Percentiles rank a stretch among this genome's conserved stretches.
phyloP scores from a whole-genome alignment of 768 basidiomycete species.

The Termitomyces sp. region DNA sequence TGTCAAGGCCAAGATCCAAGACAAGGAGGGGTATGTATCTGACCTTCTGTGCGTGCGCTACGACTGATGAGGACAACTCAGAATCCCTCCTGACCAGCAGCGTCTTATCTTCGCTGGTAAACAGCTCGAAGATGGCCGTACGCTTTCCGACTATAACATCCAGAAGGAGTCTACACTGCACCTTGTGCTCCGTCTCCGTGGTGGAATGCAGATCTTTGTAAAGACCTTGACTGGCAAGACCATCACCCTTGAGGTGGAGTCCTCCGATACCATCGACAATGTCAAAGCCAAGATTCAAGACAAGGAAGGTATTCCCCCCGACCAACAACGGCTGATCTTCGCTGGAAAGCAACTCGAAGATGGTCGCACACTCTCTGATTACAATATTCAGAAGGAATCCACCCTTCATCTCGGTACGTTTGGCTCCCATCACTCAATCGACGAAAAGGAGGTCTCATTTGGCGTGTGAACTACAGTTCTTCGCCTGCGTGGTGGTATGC shows the following conservation, averaged over 20 bases:
- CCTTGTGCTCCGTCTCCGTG: constrained; percentile 5
- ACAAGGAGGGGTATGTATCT: constrained; percentile 5
- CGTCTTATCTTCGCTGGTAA: constrained; percentile 10
- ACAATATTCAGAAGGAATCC: constrained; percentile 19
- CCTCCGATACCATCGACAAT: constrained; percentile 18
- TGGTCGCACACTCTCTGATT: constrained; percentile 16
- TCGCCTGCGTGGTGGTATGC: constrained; percentile 32
- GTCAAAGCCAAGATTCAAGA: constrained; percentile 21
- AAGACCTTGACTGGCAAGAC: constrained; percentile 25
- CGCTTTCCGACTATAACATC: constrained; percentile 7
- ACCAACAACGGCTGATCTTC: constrained; percentile 17
- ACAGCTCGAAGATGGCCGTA: constrained; percentile 5
- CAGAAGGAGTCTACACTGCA: constrained; percentile 7
- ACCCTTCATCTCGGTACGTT: constrained; percentile 25
- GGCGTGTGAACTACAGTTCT: constrained; percentile 14
- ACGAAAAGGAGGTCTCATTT: neutral
- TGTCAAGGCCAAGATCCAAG: constrained; percentile 11
- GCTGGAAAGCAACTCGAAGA: constrained; percentile 18
- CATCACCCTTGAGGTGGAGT: constrained; percentile 18
- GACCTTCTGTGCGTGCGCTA: no score
- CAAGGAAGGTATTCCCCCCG: constrained; percentile 22
- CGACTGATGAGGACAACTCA: neutral
- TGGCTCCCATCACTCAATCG: no score
- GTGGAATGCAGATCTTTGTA: constrained; percentile 20
- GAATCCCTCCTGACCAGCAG: constrained; percentile 9